phyloP scores from a whole-genome alignment of 495 filamentous ascomycete genomes.

The Sphaerosporella brunnea region DNA sequence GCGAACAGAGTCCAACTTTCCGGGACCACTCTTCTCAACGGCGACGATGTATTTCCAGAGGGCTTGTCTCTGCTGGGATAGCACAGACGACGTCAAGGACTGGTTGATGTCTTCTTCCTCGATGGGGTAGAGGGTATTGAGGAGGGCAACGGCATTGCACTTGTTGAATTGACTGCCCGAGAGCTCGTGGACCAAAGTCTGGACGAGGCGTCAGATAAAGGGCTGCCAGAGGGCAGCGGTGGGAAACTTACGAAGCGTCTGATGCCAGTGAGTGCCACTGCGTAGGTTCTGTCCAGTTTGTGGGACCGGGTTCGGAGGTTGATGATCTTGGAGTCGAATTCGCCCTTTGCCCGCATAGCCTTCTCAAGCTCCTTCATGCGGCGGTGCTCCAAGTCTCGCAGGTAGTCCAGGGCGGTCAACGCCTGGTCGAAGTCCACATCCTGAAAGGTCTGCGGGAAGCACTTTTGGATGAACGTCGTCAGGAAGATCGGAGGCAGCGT shows the following conservation, averaged over 20 bases:
- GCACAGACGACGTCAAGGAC: slow-evolving; percentile 34
- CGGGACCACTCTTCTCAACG: slow-evolving; percentile 41
- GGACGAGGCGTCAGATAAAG: slow-evolving; percentile 15
- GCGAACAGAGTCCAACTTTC: slow-evolving; percentile 39
- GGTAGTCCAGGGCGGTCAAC: slow-evolving; percentile 52
- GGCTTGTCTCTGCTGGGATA: slow-evolving; percentile 41
- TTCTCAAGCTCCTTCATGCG: slow-evolving; percentile 41
- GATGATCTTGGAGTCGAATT: slow-evolving; percentile 19
- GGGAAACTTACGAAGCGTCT: slow-evolving; percentile 46
- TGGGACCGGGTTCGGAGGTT: slow-evolving; percentile 21
- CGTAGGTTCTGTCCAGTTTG: slow-evolving; percentile 44
- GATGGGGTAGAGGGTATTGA: slow-evolving; percentile 56
- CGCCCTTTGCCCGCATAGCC: slow-evolving; percentile 16
- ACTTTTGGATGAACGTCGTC: slow-evolving; percentile 44
- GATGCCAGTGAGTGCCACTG: slow-evolving; percentile 46
- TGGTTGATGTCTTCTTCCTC: slow-evolving; percentile 30
- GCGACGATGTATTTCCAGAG: slow-evolving; percentile 50
- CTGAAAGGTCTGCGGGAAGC: slow-evolving; percentile 39
- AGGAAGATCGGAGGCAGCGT: slow-evolving; percentile 51
- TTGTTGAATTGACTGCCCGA: slow-evolving; percentile 46
- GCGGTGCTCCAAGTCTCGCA: slow-evolving; percentile 48
- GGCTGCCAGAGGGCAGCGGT: background rate
- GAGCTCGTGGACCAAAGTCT: slow-evolving; percentile 57
- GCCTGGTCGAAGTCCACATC: slow-evolving; percentile 56
- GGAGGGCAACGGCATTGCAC: slow-evolving; percentile 53